Evolutionary conservation across 2,329 filamentous ascomycete genomes (phyloP), one percentile per base, ranked within the genome.

Genomic region (Ascomycota sp.): DNA sequence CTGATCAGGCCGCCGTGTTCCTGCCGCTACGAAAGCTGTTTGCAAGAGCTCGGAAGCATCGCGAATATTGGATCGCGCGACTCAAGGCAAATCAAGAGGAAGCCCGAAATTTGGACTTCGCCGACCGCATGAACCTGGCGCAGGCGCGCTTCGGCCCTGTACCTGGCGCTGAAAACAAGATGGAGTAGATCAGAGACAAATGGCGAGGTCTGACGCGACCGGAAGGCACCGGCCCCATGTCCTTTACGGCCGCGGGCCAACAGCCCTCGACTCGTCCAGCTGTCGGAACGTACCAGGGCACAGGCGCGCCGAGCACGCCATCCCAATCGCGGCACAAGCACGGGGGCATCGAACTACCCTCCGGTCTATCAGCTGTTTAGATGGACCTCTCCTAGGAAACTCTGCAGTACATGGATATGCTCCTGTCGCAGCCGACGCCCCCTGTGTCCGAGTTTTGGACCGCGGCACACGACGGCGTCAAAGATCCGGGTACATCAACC

Each of bases 21-120:
- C 41, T 66, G 26, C 65, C 66, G 0, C 47, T 72, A 28, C 57
- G 59, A 28, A 67, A 61, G 36, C 52, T 72, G 1, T 65, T 65
- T 40, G 39, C 57, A 30, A 62, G 63, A 36, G 64, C 65, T 1
- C 55, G 52, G 25, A 57, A 52, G 33, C 61, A 69, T 35, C 57
- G 67, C 5, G 56, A 59, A 7, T 47, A 53, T 0, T 65, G 71
- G 41, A 48, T 70, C 8, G 41, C 45, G 8, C 56, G 65, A 1
- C 50, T 71, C 13, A 55, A 53, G 15, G 48, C 48, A 2, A 51
- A 69, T 24, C 58, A 56, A 0, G 53, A 58, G 5, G 64, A 61
- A 10, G 62, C 62, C 3, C 50, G 52, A 10, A 51, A 55, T 19
- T 46, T 70, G 3, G 65, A 69, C 34, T 44, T 54, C 12, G 52